Percentiles rank a stretch among this genome's conserved stretches.
Conservation (phyloP, 208 protist genomes). For the Trypanosoma theileri region DNA sequence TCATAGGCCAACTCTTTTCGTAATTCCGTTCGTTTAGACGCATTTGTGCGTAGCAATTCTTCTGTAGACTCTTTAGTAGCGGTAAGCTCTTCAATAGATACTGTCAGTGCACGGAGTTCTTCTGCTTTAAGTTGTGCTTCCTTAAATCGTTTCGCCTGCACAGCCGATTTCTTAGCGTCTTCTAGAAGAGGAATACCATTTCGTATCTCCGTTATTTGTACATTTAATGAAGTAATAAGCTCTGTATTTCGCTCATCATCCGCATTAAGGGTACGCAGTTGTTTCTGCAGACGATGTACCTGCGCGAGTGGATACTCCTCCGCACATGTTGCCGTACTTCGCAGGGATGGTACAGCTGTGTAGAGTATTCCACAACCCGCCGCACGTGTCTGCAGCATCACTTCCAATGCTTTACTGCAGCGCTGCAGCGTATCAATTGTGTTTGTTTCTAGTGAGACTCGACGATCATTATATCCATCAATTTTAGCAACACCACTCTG, state of each 20-base stretch:
- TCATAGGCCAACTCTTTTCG: conserved; percentile 1
- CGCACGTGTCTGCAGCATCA: background rate
- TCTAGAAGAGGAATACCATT: conserved; percentile 31
- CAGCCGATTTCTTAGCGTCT: conserved; percentile 40
- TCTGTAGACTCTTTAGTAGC: background rate
- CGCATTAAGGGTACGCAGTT: conserved; percentile 12
- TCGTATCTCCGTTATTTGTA: conserved; percentile 22
- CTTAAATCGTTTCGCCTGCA: conserved; percentile 42
- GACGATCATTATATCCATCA: background rate
- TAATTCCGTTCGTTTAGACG: background rate
- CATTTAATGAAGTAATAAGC: conserved; percentile 32
- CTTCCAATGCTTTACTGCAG: background rate
- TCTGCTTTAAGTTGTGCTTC: conserved; percentile 37
- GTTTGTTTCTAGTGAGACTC: conserved; percentile 7
- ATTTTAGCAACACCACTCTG: conserved; percentile 6
- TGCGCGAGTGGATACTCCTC: conserved; percentile 13
- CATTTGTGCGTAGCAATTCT: conserved; percentile 5
- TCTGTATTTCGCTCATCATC: conserved; percentile 13
- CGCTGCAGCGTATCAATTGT: conserved; percentile 2
- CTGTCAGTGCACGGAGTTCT: conserved; percentile 12
- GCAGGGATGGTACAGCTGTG: background rate
- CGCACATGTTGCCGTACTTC: background rate
- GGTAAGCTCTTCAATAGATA: background rate
- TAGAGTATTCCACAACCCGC: conserved; percentile 11
- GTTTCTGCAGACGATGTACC: conserved; percentile 6